A percentile compares a stretch with the other conserved stretches of the same genome.
Conservation (phyloP, 1,284 basidiomycete genomes). For the Fomitopsis pinicola region DNA sequence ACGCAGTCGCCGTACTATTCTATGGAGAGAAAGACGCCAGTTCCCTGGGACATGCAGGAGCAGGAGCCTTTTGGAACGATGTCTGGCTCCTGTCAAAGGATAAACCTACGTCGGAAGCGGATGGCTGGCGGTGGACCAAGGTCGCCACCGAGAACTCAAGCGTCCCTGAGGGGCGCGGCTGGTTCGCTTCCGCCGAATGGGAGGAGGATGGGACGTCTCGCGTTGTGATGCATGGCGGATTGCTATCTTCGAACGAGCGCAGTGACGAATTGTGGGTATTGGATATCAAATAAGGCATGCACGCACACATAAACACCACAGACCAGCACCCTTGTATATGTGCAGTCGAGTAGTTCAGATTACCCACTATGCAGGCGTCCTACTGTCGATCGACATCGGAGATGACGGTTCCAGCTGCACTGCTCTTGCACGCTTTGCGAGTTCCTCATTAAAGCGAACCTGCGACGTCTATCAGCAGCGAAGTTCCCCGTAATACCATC, state of each 20-base stretch:
- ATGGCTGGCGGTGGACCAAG: conserved; percentile 19
- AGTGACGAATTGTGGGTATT: conserved; percentile 23
- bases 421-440: conserved; percentile 33
- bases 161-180: conserved; percentile 20
- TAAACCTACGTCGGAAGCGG: neutral
- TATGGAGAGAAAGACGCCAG: conserved; percentile 31
- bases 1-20: conserved; percentile 25
- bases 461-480: conserved; percentile 14
- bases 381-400: neutral
- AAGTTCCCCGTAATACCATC: neutral
- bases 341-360: neutral
- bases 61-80: conserved; percentile 31
- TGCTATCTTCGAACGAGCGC: conserved; percentile 19
- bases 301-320: neutral
- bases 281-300: conserved; percentile 14
- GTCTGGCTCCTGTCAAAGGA: conserved; percentile 25
- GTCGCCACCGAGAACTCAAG: neutral
- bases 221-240: conserved; percentile 19
- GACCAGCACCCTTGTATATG: neutral
- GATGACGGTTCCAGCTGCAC: conserved; percentile 27
- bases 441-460: conserved; percentile 35
- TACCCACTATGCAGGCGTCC: neutral
- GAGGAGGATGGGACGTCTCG: conserved; percentile 14
- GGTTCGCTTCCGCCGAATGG: conserved; percentile 19
- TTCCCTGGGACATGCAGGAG: conserved; percentile 28